Evolutionary conservation across 2,329 filamentous ascomycete species (phyloP).

Genomic region (Fusarium illudens): DNA sequence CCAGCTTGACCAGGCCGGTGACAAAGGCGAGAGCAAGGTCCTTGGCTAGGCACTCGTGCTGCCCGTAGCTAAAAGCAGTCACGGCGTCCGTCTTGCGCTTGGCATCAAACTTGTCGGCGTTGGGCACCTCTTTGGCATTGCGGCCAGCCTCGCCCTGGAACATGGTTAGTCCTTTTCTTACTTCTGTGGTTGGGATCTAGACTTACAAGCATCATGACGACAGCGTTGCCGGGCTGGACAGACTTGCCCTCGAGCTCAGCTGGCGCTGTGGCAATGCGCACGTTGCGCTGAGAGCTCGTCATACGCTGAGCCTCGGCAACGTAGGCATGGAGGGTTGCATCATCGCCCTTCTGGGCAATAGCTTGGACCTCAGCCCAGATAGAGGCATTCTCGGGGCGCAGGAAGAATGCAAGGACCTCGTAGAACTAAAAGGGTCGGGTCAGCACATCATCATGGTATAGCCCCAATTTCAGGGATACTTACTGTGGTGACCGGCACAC

Average conservation of each 20-base stretch:
- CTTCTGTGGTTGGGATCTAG: fast-evolving
- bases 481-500: slow-evolving; percentile 50
- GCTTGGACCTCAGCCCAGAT: slow-evolving; percentile 55
- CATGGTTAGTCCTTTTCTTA: slow-evolving; percentile 18
- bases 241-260: slow-evolving; percentile 50
- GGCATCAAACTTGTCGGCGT: slow-evolving; percentile 53
- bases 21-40: slow-evolving; percentile 54
- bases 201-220: slow-evolving; percentile 54
- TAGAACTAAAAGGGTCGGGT: slow-evolving; percentile 48
- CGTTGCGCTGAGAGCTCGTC: slow-evolving; percentile 51
- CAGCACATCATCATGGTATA: not conserved
- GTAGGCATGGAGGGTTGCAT: slow-evolving; percentile 48
- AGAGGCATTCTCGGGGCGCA: slow-evolving; percentile 50
- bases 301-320: slow-evolving; percentile 53
- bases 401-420: slow-evolving; percentile 54
- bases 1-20: slow-evolving; percentile 53
- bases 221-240: slow-evolving; percentile 51
- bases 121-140: slow-evolving; percentile 48
- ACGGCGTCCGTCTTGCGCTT: slow-evolving; percentile 52
- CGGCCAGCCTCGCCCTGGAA: slow-evolving; percentile 50
- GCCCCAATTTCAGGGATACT: slow-evolving; percentile 16
- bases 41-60: slow-evolving; percentile 56
- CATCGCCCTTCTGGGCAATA: slow-evolving; percentile 48
- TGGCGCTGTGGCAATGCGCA: slow-evolving; percentile 47
- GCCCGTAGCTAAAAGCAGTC: slow-evolving; percentile 55